Conservation (phyloP, 164 flowering plant genomes). For the Warburgia ugandensis region DNA sequence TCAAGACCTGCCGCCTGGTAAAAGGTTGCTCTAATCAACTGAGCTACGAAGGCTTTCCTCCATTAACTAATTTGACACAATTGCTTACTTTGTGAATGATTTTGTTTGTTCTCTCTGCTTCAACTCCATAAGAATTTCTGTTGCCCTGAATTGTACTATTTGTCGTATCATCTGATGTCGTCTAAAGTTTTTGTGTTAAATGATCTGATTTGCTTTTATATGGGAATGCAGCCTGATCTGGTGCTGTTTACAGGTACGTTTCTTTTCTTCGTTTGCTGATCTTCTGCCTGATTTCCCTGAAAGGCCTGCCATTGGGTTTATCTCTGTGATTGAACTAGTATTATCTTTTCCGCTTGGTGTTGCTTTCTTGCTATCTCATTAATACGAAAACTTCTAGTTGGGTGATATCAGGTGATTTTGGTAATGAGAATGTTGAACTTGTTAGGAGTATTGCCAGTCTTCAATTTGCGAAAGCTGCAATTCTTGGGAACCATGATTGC, state of each 20-base stretch:
- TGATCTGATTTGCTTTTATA: conserved; percentile 15
- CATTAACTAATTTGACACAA: too few species aligned
- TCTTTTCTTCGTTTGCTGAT: conserved; percentile 11
- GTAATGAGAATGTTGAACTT: conserved; percentile 80
- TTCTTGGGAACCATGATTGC: conserved; percentile 88
- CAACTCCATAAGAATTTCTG: background rate
- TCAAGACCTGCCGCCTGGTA: too few species aligned
- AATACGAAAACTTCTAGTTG: background rate
- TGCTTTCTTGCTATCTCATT: background rate
- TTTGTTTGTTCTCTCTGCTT: background rate
- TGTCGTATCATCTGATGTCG: too few species aligned
- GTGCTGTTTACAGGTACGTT: conserved; percentile 91
- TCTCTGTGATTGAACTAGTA: conserved; percentile 4
- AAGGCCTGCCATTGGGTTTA: conserved; percentile 5
- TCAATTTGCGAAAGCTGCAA: conserved; percentile 64
- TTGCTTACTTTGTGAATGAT: too few species aligned
- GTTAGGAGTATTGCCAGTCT: conserved; percentile 67
- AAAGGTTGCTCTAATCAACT: too few species aligned
- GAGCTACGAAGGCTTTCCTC: too few species aligned
- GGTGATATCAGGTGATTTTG: conserved; percentile 67
- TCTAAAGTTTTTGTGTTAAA: background rate
- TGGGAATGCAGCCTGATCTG: conserved; percentile 79
- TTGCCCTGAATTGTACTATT: background rate
- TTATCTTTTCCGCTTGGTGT: conserved; percentile 2
- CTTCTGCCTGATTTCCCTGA: conserved; percentile 6